A percentile compares a stretch with the other conserved stretches of the same genome.
Evolutionary conservation across 2,329 filamentous ascomycete species (phyloP).

Genomic region (Hymenotorrendiella dingleyae): DNA sequence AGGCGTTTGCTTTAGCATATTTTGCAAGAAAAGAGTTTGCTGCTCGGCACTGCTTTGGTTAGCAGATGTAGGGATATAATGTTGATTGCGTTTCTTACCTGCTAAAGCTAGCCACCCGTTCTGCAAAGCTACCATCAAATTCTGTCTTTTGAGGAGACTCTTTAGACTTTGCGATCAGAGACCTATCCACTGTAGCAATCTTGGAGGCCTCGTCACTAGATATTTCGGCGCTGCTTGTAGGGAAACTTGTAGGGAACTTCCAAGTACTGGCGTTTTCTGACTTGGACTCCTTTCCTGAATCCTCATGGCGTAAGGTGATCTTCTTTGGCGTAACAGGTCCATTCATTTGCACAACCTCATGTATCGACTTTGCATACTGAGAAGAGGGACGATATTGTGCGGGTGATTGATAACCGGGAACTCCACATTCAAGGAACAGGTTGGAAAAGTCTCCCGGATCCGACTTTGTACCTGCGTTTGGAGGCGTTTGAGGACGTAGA

Average conservation of each 20-base stretch:
- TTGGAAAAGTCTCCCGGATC: constrained; percentile 11
- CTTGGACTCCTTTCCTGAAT: too few relatives aligned
- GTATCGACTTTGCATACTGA: too few relatives aligned
- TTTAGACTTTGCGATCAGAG: constrained; percentile 13
- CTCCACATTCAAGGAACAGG: constrained; percentile 12
- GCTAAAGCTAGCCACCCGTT: constrained; percentile 22
- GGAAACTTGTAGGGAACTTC: too few relatives aligned
- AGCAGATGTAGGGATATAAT: neutral
- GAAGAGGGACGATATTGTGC: too few relatives aligned
- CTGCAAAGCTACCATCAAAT: constrained; percentile 14
- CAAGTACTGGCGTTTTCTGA: too few relatives aligned
- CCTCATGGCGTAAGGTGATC: too few relatives aligned
- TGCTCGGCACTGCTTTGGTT: constrained; percentile 18
- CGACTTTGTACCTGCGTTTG: neutral
- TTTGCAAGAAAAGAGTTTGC: constrained; percentile 28
- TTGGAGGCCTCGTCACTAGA: neutral
- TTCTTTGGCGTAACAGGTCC: too few relatives aligned
- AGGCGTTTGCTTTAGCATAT: constrained; percentile 26
- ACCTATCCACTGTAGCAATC: constrained; percentile 20
- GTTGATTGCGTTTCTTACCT: constrained; percentile 16
- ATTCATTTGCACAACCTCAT: too few relatives aligned
- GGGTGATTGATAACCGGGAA: constrained; percentile 14
- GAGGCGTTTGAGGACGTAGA: constrained; percentile 1
- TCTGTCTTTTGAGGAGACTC: constrained; percentile 10
- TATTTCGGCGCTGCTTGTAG: neutral